Evolutionary conservation across 441 rosid species (phyloP), one percentile per base, ranked within the genome.

Genomic region (Geranium incanum): DNA sequence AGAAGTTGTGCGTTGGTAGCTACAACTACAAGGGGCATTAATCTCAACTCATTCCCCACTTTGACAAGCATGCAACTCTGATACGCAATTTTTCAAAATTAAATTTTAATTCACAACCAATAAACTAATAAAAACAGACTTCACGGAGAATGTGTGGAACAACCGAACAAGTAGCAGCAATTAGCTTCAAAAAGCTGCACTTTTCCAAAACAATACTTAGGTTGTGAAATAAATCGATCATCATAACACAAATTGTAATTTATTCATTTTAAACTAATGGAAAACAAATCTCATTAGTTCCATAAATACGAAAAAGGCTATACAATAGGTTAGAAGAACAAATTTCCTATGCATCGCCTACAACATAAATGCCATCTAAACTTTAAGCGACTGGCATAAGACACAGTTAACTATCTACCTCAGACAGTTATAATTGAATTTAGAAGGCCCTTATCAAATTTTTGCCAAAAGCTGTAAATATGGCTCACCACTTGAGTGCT

Each of bases 401-500:
- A 39, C 23, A 41, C 15, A 1, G 33, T 2, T 55, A 36, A 33
- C 19, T 37, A 16, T 13, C 28, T 38, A 16, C 7, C 15, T 12
- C 21, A 0, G 15, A 39, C 50, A 11, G 62, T 60, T 28, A 33
- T 43, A 39, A 23, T 37, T 48, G 60, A 70, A 75, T 18, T 67
- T 41, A 69, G 50, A 52, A 55, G 18, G 13, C 23, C 9, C 12
- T n/a, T 52, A 19, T 33, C 0, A 60, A n/a, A 0, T 1, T 23
- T 65, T 52, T 18, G 18, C 39, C 63, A 68, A 77, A 48, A 67
- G 15, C 28, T 74, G 39, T 57, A 21, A 33, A 75, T 65, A 65
- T 18, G 9, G 75, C 86, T 85, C 64, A 93, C 98, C 97, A 88
- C 83, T 89, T 95, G 8, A 95, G 91, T 43, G 98, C 97, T 84